Base-by-base conservation (phyloP, 2,329 filamentous ascomycete species). In the Venturia oleaginea region DNA sequence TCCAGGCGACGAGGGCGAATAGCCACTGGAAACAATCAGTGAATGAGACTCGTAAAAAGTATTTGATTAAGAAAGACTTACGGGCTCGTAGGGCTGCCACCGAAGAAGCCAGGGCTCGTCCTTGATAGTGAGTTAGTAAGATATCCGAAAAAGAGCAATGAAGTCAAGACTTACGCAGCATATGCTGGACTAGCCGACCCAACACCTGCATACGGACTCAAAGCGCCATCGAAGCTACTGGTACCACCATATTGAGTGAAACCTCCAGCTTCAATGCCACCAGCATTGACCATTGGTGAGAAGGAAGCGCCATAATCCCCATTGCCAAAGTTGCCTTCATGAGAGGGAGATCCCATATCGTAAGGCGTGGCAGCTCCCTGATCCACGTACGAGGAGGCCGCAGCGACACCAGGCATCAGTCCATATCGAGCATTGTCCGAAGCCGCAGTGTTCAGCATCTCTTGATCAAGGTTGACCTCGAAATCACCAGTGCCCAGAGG, bases 401-500 rank as follows among this genome's bases (percentile, higher is more conserved):
- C 83, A 17, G 88, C 87, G 76, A 93, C 87, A 62, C 88, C 89
- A 64, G 88, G 86, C 84, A 91, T 91, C 59, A 92, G 84, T 71
- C 88, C 90, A 80, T 70, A 70, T 88, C 91, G 74, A 90, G 90
- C 90, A 75, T 96, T 96, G 77, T 96, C 92, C 61, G 91, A 92
- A 66, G 96, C 92, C 72, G 96, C 91, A 22, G 92, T 96, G 75
- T 95, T 91, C 54, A 97, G 85, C 91, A 99, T 96, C 77, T 90
- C 90, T 68, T 92, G 92, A 74, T 99, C 95, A 69, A 99, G 83
- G 70, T 92, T 86, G 63, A 97, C 87, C 68, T 99, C 92, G 71
- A 99, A 93, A 76, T 96, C 92, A 68, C 94, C 94, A 65, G 95
- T 99, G 67, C 94, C 94, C 83, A 96, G 93, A 37, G 95, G 94